A percentile compares a stretch with the other conserved stretches of the same genome.
Evolutionary conservation across 345 rosid genomes (phyloP).

Genomic region (Excoecaria cochinchinensis): DNA sequence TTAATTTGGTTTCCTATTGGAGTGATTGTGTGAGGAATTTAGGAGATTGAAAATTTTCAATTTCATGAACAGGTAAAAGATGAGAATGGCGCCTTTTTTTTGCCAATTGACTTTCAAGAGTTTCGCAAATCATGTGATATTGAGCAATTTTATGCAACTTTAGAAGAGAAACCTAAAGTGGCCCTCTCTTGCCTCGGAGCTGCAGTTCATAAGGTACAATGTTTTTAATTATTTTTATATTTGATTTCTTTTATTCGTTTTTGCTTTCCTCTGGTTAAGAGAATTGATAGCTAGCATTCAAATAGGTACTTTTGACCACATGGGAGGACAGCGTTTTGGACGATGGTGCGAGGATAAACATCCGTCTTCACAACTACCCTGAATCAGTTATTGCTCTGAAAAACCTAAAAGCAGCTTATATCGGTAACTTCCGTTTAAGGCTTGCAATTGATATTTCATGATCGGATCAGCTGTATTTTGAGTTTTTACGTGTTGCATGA

Average conservation of each 20-base stretch:
- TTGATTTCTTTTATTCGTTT: not conserved
- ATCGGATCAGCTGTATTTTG: not conserved
- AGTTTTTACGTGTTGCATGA: not conserved
- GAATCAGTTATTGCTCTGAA: conserved; percentile 81
- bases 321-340: conserved; percentile 41
- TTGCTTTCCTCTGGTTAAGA: not conserved
- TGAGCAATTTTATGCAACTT: conserved; percentile 49
- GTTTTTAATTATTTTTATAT: not conserved
- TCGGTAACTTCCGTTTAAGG: conserved; percentile 50
- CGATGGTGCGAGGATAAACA: conserved; percentile 54
- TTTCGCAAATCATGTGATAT: conserved; percentile 55
- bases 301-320: conserved; percentile 21
- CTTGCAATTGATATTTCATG: not conserved
- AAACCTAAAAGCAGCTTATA: conserved; percentile 90
- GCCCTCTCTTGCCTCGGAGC: conserved; percentile 76
- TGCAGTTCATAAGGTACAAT: conserved; percentile 78
- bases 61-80: conserved; percentile 55
- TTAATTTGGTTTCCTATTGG: not conserved
- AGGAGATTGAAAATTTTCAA: not conserved
- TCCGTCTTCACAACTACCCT: conserved; percentile 75
- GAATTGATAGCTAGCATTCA: not conserved
- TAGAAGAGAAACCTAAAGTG: conserved; percentile 72
- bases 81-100: conserved; percentile 47
- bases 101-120: conserved; percentile 67
- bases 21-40: not conserved